phyloP scores from a whole-genome alignment of 2,329 filamentous ascomycete species.

The Ilyonectria sp. region DNA sequence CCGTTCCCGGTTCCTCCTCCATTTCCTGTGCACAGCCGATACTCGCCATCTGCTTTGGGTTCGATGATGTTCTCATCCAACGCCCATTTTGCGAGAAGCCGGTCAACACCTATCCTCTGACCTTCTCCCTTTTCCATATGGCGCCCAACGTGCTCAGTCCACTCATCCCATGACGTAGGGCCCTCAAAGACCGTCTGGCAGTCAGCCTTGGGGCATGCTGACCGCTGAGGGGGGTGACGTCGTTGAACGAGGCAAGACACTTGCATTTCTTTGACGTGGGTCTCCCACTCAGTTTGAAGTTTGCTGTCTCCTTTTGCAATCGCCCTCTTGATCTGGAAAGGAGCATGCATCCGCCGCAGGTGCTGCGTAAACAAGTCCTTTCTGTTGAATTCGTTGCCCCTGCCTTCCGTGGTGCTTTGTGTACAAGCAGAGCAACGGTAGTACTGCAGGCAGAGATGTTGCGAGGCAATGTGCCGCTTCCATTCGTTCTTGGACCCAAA shows the following conservation, averaged over 20 bases:
- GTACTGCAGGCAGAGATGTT: slow-evolving; percentile 82
- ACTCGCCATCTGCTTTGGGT: slow-evolving; percentile 68
- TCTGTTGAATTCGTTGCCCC: slow-evolving; percentile 85
- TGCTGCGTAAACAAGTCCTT: slow-evolving; percentile 98
- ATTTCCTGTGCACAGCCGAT: slow-evolving; percentile 61
- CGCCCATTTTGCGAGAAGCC: slow-evolving; percentile 73
- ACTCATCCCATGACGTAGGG: slow-evolving; percentile 84
- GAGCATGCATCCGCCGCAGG: slow-evolving; percentile 91
- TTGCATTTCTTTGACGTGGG: slow-evolving; percentile 79
- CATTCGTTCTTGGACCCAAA: slow-evolving; percentile 98
- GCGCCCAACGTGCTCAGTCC: slow-evolving; percentile 91
- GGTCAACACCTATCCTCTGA: slow-evolving; percentile 69
- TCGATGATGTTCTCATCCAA: slow-evolving; percentile 76
- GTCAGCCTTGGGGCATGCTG: slow-evolving; percentile 79
- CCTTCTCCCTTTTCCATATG: slow-evolving; percentile 86
- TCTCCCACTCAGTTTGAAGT: slow-evolving; percentile 74
- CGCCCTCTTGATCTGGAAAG: slow-evolving; percentile 73
- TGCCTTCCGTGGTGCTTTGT: slow-evolving; percentile 67
- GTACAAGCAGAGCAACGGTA: slow-evolving; percentile 76
- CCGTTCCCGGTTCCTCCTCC: slow-evolving; percentile 42
- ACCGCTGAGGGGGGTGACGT: slow-evolving; percentile 78
- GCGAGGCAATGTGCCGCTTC: slow-evolving; percentile 94
- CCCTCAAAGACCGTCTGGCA: slow-evolving; percentile 82
- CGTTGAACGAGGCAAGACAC: slow-evolving; percentile 80
- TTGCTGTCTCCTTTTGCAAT: slow-evolving; percentile 71